Evolutionary conservation across 2,329 filamentous ascomycete genomes (phyloP), one percentile per base, ranked within the genome.

Genomic region (Hawksworthiomyces lignivorus): DNA sequence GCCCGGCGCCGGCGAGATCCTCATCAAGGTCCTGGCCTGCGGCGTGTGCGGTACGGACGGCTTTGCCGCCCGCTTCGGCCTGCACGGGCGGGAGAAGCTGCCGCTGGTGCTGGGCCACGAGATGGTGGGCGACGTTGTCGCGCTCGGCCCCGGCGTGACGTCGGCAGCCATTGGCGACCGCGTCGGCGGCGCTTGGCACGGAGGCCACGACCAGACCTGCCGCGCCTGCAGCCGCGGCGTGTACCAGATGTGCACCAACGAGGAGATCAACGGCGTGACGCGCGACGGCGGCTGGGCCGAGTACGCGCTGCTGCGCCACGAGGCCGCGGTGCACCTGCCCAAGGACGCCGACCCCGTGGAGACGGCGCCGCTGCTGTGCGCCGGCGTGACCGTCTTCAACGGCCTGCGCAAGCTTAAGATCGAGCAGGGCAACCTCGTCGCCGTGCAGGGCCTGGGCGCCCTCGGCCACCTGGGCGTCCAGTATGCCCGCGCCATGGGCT

Each of bases 401-500:
- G 61, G 64, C 15, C 70, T 79, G 39, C 70, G 75, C 48, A 74
- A 75, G 57, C 64, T 73, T 48, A 55, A 64, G 19, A 61, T 78
- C 33, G 63, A 69, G 51, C 68, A 71, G 43, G 75, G 75, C 9
- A 65, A 61, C n/a, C 47, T 70, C 0, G 70, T 79, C 1, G 75
- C 73, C 18, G 55, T 80, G 18, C 78, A 89, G 48, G 86, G 84
- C 12, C 68, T 90, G 4, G 80, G 87, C 38, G 86, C 85, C 2
- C 69, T 89, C 0, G 85, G 85, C 3, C 85, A 90, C 59, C 59
- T 90, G 22, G 85, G 83, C 0, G 78, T 89, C 22, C 84, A 88
- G 57, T 89, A 82, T 56, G 83, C 83, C 5, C 68, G 68, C 37
- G 79, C 80, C 61, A 87, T 88, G 83, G 85, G 85, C 5, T 88